These are phyloP conservation scores for Lecanicillium sp. DNA, from an alignment of 2,329 filamentous ascomycete species.

Conservation along the genomic window DNA sequence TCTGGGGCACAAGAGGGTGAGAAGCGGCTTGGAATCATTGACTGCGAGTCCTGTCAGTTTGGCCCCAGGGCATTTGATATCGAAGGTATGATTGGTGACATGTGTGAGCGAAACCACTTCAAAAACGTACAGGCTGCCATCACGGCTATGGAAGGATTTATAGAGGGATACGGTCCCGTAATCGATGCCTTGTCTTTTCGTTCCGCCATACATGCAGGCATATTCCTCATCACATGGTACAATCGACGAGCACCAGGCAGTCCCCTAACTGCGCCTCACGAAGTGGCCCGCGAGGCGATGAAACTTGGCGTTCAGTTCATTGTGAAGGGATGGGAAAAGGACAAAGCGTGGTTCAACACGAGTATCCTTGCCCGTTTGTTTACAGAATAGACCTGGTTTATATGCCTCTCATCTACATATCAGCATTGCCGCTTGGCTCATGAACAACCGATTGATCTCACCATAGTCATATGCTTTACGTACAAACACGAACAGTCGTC, in stretches of 20 bases:
- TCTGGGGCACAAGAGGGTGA: background rate
- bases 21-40: constrained; percentile 2
- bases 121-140: background rate
- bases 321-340: constrained; percentile 4
- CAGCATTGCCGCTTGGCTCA: no score
- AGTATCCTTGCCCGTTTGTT: constrained; percentile 6
- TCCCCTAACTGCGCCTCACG: constrained; percentile 4
- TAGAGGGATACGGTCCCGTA: constrained; percentile 1
- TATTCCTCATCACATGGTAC: background rate
- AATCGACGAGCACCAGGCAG: background rate
- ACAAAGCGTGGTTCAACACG: constrained; percentile 5
- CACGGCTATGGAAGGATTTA: constrained; percentile 1
- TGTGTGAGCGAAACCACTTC: constrained; percentile 9
- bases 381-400: background rate
- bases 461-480: no score
- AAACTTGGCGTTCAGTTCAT: constrained; percentile 3
- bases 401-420: background rate
- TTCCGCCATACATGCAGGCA: background rate
- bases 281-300: constrained; percentile 2
- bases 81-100: constrained; percentile 5
- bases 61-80: constrained; percentile 5
- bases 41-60: background rate
- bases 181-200: background rate
- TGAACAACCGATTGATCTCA: no score
- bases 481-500: no score